These are phyloP conservation scores for Wickerhamiella pararugosa DNA, from an alignment of 1,139 yeast genomes.

Conservation along the genomic window DNA sequence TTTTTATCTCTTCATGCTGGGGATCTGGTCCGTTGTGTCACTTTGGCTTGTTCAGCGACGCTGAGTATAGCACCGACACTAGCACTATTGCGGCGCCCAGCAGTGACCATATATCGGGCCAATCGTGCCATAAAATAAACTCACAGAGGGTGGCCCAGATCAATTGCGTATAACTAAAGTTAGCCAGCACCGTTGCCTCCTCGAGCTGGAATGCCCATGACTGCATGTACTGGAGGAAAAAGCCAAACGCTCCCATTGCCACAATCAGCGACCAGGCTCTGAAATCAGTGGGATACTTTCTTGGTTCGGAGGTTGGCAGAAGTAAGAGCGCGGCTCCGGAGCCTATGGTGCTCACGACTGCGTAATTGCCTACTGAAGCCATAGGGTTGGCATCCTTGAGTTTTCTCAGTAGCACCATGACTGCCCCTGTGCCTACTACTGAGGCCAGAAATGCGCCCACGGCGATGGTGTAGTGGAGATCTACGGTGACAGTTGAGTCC, in stretches of 20 bases:
- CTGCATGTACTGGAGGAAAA: slow-evolving; percentile 60
- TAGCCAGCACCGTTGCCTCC: slow-evolving; percentile 60
- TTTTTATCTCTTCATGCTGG: too few relatives aligned
- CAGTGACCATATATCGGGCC: slow-evolving; percentile 55
- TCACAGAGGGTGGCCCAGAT: slow-evolving; percentile 74
- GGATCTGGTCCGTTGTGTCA: too few relatives aligned
- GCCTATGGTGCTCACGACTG: slow-evolving; percentile 43
- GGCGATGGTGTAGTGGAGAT: slow-evolving; percentile 31
- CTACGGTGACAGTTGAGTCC: background rate
- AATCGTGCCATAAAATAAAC: slow-evolving; percentile 49
- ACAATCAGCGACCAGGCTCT: slow-evolving; percentile 49
- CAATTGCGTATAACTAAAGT: slow-evolving; percentile 62
- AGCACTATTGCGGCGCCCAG: slow-evolving; percentile 32
- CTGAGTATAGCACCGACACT: slow-evolving; percentile 1
- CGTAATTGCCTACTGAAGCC: slow-evolving; percentile 62
- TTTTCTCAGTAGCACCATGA: slow-evolving; percentile 55
- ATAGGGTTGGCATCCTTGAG: slow-evolving; percentile 72
- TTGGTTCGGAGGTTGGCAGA: slow-evolving; percentile 34
- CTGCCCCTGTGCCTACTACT: slow-evolving; percentile 55
- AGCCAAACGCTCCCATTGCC: slow-evolving; percentile 61
- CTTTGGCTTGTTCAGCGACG: background rate
- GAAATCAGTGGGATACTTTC: background rate
- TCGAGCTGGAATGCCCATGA: slow-evolving; percentile 80
- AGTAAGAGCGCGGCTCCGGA: slow-evolving; percentile 38
- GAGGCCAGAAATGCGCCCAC: slow-evolving; percentile 53